These are phyloP conservation scores for Candida nitratophila DNA, from an alignment of 805 yeast genomes.

Conservation along the genomic window DNA sequence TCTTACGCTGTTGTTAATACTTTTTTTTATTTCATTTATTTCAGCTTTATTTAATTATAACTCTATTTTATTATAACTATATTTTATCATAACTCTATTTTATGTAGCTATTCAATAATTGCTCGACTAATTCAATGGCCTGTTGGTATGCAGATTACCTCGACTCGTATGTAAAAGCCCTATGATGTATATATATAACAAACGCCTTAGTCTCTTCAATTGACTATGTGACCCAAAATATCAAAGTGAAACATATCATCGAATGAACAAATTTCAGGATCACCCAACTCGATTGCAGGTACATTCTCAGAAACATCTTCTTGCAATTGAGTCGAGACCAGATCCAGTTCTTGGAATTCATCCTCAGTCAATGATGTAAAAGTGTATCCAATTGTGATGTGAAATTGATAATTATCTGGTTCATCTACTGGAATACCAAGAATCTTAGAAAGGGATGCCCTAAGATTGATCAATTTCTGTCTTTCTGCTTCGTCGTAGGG, in stretches of 20 bases:
- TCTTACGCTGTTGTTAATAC: not conserved
- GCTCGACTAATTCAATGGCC: too few relatives aligned
- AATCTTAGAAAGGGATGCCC: conserved; percentile 6
- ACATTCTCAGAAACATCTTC: not conserved
- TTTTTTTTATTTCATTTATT: not conserved
- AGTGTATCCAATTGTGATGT: conserved; percentile 12
- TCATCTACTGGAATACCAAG: conserved; percentile 4
- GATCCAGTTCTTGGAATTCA: conserved; percentile 9
- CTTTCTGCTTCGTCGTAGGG: conserved; percentile 8
- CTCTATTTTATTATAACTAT: too few relatives aligned
- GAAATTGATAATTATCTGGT: conserved; percentile 7
- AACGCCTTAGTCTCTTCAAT: too few relatives aligned
- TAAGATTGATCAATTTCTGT: conserved; percentile 4
- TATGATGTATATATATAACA: too few relatives aligned
- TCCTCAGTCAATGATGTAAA: conserved; percentile 9
- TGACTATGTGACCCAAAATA: not conserved
- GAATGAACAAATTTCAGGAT: conserved; percentile 12
- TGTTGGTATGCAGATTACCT: too few relatives aligned
- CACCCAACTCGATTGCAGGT: conserved; percentile 7
- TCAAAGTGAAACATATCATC: conserved; percentile 15
- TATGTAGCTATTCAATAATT: too few relatives aligned
- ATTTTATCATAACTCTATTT: too few relatives aligned
- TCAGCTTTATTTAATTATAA: not conserved
- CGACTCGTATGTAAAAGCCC: too few relatives aligned
- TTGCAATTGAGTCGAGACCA: conserved; percentile 6